These are phyloP conservation scores for Capronia americana DNA, from an alignment of 2,329 filamentous ascomycete species.

Conservation along the genomic window DNA sequence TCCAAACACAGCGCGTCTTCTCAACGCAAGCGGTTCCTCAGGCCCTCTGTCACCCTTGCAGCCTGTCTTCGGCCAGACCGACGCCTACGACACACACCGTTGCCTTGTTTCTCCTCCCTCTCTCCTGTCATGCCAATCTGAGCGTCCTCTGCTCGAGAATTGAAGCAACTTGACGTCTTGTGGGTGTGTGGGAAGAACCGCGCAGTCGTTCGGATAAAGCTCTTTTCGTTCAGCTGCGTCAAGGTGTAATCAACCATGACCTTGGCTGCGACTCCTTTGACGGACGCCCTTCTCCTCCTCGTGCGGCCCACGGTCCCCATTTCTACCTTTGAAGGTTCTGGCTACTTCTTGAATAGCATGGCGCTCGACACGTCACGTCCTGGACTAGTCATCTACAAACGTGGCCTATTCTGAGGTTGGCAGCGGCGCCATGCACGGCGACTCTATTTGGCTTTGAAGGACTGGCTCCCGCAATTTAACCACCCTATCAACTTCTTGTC, in stretches of 20 bases:
- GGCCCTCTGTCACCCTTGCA: not conserved
- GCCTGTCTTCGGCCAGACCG: not conserved
- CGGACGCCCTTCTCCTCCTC: not conserved
- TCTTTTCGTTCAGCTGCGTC: not conserved
- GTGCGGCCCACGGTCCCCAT: not conserved
- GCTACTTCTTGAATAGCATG: not conserved
- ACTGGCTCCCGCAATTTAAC: not conserved
- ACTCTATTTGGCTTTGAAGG: not conserved
- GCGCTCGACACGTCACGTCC: conserved; percentile 2
- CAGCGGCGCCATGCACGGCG: not conserved
- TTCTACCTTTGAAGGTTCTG: not conserved
- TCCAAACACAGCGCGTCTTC: not conserved
- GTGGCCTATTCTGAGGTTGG: not conserved
- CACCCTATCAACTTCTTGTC: not conserved
- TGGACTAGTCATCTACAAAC: not conserved
- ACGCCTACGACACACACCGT: not conserved
- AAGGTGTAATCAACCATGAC: not conserved
- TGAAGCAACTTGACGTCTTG: not conserved
- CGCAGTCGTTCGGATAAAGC: not conserved
- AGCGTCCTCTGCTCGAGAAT: not conserved
- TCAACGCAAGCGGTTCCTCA: not conserved
- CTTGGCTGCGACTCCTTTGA: not conserved
- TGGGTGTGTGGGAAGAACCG: not conserved
- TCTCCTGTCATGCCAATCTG: not conserved
- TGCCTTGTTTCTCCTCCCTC: not conserved